Percentiles rank a stretch among this genome's conserved stretches.
phyloP scores from a whole-genome alignment of 257 asterid species.

The Solanum pennellii region DNA sequence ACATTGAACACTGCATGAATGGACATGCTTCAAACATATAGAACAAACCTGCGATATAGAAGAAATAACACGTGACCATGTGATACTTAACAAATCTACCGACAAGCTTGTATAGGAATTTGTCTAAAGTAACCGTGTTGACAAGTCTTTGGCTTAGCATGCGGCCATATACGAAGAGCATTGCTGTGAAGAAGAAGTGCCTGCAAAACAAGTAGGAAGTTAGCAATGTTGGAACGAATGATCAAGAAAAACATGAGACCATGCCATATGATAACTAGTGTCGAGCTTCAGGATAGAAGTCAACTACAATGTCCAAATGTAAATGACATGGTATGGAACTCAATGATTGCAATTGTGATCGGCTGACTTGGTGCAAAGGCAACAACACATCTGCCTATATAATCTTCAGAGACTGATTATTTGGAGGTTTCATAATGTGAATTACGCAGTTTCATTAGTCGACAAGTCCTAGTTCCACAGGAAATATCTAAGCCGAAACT shows the following conservation, averaged over 20 bases:
- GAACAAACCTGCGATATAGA: conserved; percentile 67
- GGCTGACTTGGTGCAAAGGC: neutral
- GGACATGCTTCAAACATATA: neutral
- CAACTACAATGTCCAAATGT: neutral
- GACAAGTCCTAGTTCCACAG: neutral
- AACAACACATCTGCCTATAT: neutral
- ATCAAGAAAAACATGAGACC: neutral
- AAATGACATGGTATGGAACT: neutral
- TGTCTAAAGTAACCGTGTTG: conserved; percentile 68
- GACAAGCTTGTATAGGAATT: conserved; percentile 57
- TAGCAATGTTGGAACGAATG: neutral
- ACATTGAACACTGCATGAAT: neutral
- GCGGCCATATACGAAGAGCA: conserved; percentile 82
- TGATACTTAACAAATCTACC: conserved; percentile 69
- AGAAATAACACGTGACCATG: conserved; percentile 86
- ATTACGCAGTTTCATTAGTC: neutral
- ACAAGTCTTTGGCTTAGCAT: conserved; percentile 77
- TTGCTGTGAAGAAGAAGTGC: conserved; percentile 88
- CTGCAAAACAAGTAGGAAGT: conserved; percentile 22
- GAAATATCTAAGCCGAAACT: neutral
- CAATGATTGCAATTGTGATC: neutral
- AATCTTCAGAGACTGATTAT: neutral
- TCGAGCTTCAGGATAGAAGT: neutral
- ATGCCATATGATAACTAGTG: neutral
- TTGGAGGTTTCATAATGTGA: neutral